phyloP scores from a whole-genome alignment of 2,329 filamentous ascomycete genomes.

The Phyllosticta citriasiana region DNA sequence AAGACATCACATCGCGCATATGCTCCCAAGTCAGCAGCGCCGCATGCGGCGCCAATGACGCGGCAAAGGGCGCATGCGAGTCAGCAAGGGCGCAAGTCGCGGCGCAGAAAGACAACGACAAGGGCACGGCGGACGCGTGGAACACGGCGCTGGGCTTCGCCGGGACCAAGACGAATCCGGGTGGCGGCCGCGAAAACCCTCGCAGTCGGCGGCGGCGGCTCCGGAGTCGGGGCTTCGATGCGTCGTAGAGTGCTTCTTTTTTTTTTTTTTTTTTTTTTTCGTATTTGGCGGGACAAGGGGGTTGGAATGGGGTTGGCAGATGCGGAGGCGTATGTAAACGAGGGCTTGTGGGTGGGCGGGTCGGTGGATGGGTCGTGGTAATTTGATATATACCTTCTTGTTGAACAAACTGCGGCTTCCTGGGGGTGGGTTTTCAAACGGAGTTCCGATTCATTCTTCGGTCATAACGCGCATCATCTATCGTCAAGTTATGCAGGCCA shows the following conservation, averaged over 20 bases:
- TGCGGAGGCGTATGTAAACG: not conserved
- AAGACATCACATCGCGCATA: conserved; percentile 65
- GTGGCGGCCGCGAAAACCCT: not conserved
- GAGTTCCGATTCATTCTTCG: not conserved
- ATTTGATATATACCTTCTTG: not conserved
- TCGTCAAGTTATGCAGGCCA: not conserved
- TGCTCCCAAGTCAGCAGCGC: conserved; percentile 60
- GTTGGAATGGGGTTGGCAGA: not conserved
- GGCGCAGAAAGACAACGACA: conserved; percentile 32
- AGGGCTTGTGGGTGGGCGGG: not conserved
- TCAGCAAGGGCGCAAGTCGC: conserved; percentile 44
- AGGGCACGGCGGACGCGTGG: conserved; percentile 32
- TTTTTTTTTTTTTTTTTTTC: not conserved
- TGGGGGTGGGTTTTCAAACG: not conserved
- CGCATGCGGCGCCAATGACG: conserved; percentile 48
- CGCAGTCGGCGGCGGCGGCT: not conserved
- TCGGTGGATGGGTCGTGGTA: not conserved
- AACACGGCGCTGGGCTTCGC: conserved; percentile 31
- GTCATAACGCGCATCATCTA: not conserved
- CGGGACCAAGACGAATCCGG: conserved; percentile 10
- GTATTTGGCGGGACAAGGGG: not conserved
- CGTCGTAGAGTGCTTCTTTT: too few relatives aligned
- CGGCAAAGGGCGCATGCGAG: conserved; percentile 45
- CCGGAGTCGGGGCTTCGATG: too few relatives aligned
- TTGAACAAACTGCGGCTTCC: not conserved